These are phyloP conservation scores for Lagenidium sp. DNA, from an alignment of 352 stramenopile genomes.

Conservation along the genomic window DNA sequence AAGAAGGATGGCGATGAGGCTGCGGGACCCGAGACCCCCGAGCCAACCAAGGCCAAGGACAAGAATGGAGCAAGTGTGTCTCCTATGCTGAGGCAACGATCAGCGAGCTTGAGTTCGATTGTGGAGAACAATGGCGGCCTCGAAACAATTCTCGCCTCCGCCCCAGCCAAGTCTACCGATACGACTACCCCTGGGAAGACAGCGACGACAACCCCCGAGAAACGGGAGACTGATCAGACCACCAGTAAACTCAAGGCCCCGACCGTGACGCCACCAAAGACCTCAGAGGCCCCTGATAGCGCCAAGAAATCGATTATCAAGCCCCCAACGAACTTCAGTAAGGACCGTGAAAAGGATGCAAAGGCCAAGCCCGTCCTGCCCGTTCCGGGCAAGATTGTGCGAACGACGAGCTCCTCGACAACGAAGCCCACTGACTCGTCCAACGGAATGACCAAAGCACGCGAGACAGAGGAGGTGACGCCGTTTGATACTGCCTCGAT, in stretches of 20 bases:
- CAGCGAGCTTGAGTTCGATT: constrained; percentile 18
- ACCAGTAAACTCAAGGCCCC: neutral
- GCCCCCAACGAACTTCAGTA: constrained; percentile 14
- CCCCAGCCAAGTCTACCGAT: neutral
- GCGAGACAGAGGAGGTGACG: constrained; percentile 4
- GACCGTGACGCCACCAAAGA: constrained; percentile 7
- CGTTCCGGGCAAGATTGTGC: constrained; percentile 35
- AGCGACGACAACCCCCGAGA: constrained; percentile 1
- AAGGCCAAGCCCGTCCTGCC: constrained; percentile 16
- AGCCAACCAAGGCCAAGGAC: constrained; percentile 13
- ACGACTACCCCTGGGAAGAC: constrained; percentile 3
- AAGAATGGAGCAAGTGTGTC: constrained; percentile 10
- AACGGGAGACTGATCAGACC: neutral
- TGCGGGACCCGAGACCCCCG: constrained; percentile 9
- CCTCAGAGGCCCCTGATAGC: constrained; percentile 1
- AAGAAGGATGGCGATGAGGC: constrained; percentile 1
- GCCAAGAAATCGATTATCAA: constrained; percentile 4
- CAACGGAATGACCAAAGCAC: neutral
- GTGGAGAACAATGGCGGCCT: constrained; percentile 16
- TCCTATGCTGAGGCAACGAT: constrained; percentile 16
- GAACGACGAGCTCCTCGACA: constrained; percentile 9
- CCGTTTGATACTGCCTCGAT: constrained; percentile 43
- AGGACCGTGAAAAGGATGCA: constrained; percentile 7
- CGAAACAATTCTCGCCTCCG: constrained; percentile 4
- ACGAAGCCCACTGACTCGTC: constrained; percentile 5